Base-by-base conservation (phyloP, 2,329 filamentous ascomycete species). In the Diaporthe capsici region DNA sequence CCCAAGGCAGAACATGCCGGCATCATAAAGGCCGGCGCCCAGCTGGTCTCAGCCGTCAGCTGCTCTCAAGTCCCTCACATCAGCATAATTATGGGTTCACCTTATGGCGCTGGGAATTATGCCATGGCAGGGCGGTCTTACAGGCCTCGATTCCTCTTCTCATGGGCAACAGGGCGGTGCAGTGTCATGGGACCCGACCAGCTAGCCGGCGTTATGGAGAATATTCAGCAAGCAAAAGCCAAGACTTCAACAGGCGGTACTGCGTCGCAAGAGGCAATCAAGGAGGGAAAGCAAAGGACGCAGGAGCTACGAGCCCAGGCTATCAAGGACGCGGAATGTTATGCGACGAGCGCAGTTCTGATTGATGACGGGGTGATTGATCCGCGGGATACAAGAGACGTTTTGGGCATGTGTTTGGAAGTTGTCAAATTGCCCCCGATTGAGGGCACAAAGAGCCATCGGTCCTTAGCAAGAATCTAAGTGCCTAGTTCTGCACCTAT, bases 301-400 rank as follows among this genome's bases (percentile, higher is more conserved):
- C 67, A 39, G 67, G 28, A 71, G 42, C 90, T 93, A 25, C 88
- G 90, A 22, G 88, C 91, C 77, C 90, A 93, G 81, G 92, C 92
- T 37, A 91, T 95, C 79, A 88, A 89, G 60, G 92, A 93, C 13
- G 92, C 93, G 5, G 93, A 93, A 0, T 87, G 95, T 68, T 95
- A 94, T 82, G 94, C 93, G 7, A 90, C 75, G 7, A 76, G 75
- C 51, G 51, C 61, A 10, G 55, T 70, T 17, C 25, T 76, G 6
- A 10, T 76, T 12, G 71, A 76, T 39, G 75, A 76, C 20, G 75
- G 75, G 15, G 47, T 76, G 4, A 76, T 61, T 31, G 58, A 61
- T 61, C 58, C 58, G 17, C 22, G 58, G n/a, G 58, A 61, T 15
- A 61, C 58, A 42, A 25, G 58, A 25, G 58, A 61, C 17, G 37